phyloP scores from a whole-genome alignment of 2,329 filamentous ascomycete genomes.

The Didymella segeticola region DNA sequence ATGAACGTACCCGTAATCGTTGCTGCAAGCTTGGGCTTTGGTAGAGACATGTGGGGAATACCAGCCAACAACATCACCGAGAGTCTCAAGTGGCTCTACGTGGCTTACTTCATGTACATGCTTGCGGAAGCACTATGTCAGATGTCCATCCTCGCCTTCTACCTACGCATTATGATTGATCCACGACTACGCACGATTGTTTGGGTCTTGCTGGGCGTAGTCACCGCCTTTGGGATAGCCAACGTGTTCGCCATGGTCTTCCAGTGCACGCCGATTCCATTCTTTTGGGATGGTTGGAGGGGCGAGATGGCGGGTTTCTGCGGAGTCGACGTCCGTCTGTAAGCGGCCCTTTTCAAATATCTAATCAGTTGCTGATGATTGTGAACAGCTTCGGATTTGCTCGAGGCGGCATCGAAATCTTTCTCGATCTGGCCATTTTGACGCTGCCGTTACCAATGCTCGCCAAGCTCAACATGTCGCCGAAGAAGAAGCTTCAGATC shows the following conservation, averaged over 20 bases:
- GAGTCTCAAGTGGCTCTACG: constrained; percentile 38
- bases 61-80: constrained; percentile 34
- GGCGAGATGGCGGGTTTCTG: constrained; percentile 41
- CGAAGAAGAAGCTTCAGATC: constrained; percentile 36
- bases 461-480: constrained; percentile 31
- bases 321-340: constrained; percentile 46
- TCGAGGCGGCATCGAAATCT: constrained; percentile 39
- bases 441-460: constrained; percentile 34
- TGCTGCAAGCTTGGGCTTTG: constrained; percentile 36
- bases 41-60: constrained; percentile 42
- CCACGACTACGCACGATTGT: constrained; percentile 21
- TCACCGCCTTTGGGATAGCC: constrained; percentile 32
- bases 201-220: constrained; percentile 31
- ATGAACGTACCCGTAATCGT: constrained; percentile 37
- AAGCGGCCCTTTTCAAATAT: not conserved
- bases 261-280: constrained; percentile 48
- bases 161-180: constrained; percentile 40
- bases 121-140: constrained; percentile 35
- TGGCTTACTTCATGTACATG: constrained; percentile 43
- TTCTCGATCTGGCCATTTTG: constrained; percentile 34
- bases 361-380: not conserved
- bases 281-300: constrained; percentile 53
- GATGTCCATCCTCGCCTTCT: constrained; percentile 42
- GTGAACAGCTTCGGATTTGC: constrained; percentile 43
- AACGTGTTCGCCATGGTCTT: constrained; percentile 41